phyloP scores from a whole-genome alignment of 768 basidiomycete species.

The Xerocomellus amylosporus region DNA sequence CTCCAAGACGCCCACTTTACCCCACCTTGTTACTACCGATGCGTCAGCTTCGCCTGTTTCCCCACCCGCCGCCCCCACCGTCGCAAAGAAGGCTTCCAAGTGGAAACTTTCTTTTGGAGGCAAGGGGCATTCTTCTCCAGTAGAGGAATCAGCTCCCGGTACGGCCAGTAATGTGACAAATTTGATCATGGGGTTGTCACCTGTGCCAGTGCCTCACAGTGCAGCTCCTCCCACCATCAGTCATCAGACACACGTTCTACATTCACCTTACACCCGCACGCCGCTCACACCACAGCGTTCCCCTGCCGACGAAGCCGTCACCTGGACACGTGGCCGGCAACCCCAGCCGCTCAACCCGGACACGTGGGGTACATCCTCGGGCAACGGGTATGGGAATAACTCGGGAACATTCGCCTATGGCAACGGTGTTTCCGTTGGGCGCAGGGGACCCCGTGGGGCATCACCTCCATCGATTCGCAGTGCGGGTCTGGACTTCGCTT shows the following conservation, averaged over 20 bases:
- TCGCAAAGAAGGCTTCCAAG: slow-evolving; percentile 76
- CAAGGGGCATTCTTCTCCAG: slow-evolving; percentile 50
- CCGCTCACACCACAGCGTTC: slow-evolving; percentile 34
- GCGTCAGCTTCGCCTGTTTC: slow-evolving; percentile 20
- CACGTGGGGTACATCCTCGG: slow-evolving; percentile 21
- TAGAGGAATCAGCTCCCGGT: slow-evolving; percentile 43
- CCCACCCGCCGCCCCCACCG: slow-evolving; percentile 35
- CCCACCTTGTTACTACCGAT: slow-evolving; percentile 15
- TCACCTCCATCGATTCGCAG: slow-evolving; percentile 63
- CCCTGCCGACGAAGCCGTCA: slow-evolving; percentile 41
- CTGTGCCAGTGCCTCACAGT: slow-evolving; percentile 11
- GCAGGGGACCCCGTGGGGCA: slow-evolving; percentile 41
- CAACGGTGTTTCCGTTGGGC: slow-evolving; percentile 27
- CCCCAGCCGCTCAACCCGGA: slow-evolving; percentile 21
- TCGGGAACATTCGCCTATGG: slow-evolving; percentile 13
- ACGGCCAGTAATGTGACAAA: slow-evolving; percentile 78
- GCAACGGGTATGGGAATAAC: slow-evolving; percentile 6
- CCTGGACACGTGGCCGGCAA: slow-evolving; percentile 52
- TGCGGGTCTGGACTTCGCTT: slow-evolving; percentile 46
- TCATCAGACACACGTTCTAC: slow-evolving; percentile 11
- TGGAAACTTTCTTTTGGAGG: slow-evolving; percentile 50
- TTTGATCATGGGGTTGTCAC: slow-evolving; percentile 60
- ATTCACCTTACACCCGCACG: slow-evolving; percentile 28
- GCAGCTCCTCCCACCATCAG: not conserved
- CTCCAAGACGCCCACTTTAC: slow-evolving; percentile 40